Evolutionary conservation across 2,329 filamentous ascomycete genomes (phyloP).

Genomic region (Geosmithia putterillii): DNA sequence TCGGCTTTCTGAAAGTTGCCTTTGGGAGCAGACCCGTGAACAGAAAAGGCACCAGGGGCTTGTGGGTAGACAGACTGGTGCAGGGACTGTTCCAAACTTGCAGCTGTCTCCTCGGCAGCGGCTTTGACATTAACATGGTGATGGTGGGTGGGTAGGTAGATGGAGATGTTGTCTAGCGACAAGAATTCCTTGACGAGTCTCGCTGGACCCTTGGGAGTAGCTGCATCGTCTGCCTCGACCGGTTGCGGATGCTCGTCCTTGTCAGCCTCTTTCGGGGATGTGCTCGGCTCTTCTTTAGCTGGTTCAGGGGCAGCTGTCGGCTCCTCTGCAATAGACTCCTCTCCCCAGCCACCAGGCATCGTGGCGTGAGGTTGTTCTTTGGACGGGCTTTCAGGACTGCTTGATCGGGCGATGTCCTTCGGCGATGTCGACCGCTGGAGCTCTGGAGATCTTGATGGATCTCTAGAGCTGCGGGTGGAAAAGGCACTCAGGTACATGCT

Average conservation of each 20-base stretch:
- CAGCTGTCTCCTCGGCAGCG: slow-evolving; percentile 12
- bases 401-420: slow-evolving; percentile 1
- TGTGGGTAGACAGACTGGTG: slow-evolving; percentile 31
- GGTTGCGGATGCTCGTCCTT: neutral
- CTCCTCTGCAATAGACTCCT: slow-evolving; percentile 10
- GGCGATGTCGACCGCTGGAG: neutral
- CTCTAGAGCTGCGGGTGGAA: slow-evolving; percentile 17
- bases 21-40: slow-evolving; percentile 15
- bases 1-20: neutral
- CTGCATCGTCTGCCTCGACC: slow-evolving; percentile 6
- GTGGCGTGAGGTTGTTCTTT: neutral
- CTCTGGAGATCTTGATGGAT: slow-evolving; percentile 17
- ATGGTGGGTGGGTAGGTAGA: slow-evolving; percentile 41
- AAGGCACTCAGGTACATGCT: slow-evolving; percentile 80
- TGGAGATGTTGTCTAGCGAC: slow-evolving; percentile 34
- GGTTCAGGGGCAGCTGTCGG: neutral
- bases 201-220: slow-evolving; percentile 39
- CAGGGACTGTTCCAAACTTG: slow-evolving; percentile 17
- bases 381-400: neutral
- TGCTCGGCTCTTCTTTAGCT: neutral
- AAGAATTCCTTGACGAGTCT: slow-evolving; percentile 44
- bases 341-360: slow-evolving; percentile 43
- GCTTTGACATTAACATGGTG: slow-evolving; percentile 26
- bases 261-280: neutral
- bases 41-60: slow-evolving; percentile 50